Base-by-base conservation (phyloP, 192 early-diverging fungal species). In the Pilobolus umbonatus region DNA sequence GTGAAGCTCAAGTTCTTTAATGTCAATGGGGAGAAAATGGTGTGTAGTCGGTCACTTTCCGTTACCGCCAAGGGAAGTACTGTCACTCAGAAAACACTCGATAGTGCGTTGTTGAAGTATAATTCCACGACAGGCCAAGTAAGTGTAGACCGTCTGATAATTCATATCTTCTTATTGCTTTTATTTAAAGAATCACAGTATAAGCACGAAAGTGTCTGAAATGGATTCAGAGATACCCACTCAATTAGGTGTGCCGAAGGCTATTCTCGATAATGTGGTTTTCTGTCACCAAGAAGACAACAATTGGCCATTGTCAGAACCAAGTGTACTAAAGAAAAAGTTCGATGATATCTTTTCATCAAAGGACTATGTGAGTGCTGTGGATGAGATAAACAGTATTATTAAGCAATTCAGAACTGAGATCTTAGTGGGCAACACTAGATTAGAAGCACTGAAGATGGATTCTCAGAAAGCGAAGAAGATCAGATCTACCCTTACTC, bases 251-350 rank as follows among this genome's bases (percentile, higher is more conserved):
- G 92, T 96, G 9, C 87, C 91, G 25, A 80, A 82, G 55, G 86
- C 97, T 0, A 93, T 99, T 32, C 67, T 99, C 28, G 95, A 99
- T 55, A 95, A 93, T 68, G 97, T 99, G 42, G 96, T 99, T 17
- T 98, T 99, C 60, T 97, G 95, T 70, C 95, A 98, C 67, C 97
- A 99, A 75, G 97, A 99, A 68, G 96, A 99, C 3, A 89, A 90
- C 42, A 91, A 86, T 65, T 99, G 97, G 95, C 97, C 97, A 12
- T 78, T 99, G 9, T 81, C 92, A 0, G 97, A 99, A 63, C 85
- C 95, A 0, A 57, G 74, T 3, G 60, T 79, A 4, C 60, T 99
- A 31, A 99, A 99, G 62, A 97, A 97, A 61, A 92, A 88, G 60
- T 99, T 99, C 76, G 96, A 99, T 74, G 97, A 97, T 15, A 98